These are phyloP conservation scores for Selenicereus undatus DNA, from an alignment of 148 eudicot species.

Conservation along the genomic window DNA sequence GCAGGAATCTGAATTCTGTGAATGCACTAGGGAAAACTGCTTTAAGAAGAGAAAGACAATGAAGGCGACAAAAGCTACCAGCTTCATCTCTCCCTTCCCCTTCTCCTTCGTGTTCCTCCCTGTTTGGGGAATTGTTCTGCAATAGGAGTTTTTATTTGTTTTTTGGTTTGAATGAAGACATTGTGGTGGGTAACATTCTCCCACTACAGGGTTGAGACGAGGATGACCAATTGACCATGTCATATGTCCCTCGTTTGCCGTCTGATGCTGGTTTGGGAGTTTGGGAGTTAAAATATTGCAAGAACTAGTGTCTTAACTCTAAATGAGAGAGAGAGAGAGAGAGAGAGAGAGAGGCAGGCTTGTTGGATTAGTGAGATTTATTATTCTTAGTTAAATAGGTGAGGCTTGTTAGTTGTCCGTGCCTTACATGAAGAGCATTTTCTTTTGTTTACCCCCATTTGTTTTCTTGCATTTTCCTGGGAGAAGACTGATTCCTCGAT, in stretches of 20 bases:
- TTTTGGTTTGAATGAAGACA: not conserved
- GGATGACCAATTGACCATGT: not conserved
- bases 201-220: not conserved
- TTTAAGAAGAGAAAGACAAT: slow-evolving; percentile 28
- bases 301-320: not conserved
- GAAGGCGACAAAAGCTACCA: slow-evolving; percentile 27
- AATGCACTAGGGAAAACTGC: slow-evolving; percentile 25
- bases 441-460: not conserved
- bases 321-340: not conserved
- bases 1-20: slow-evolving; percentile 58
- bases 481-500: not conserved
- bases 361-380: not conserved
- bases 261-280: not conserved
- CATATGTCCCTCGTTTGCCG: not conserved
- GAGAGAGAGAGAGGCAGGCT: not conserved
- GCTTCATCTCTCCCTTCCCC: slow-evolving; percentile 25
- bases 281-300: not conserved
- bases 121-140: not conserved
- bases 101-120: slow-evolving; percentile 10
- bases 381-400: not conserved
- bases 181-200: not conserved
- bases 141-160: not conserved
- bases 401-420: not conserved
- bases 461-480: not conserved
- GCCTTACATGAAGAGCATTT: not conserved